Base-by-base conservation (phyloP, 1,139 yeast species). In the Yamadazyma sp. region DNA sequence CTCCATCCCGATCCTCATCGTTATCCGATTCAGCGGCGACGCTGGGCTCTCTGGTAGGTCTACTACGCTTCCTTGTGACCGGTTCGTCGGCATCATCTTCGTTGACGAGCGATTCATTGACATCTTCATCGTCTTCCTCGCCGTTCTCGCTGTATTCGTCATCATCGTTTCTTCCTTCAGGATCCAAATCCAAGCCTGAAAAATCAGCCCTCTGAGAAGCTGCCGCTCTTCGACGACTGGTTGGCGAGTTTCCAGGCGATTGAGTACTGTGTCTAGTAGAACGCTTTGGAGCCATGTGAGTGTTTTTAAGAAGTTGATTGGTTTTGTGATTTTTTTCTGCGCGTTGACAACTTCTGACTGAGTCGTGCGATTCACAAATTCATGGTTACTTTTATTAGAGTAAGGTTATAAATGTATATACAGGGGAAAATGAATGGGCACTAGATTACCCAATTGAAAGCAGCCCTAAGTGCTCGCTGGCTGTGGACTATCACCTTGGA, bases 101-200 rank as follows among this genome's bases (percentile, higher is more conserved):
- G 16, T 29, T 29, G 10, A 26, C 22, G 8, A 26, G 18, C 7
- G 35, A 25, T 12, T 42, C 46, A 13, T 34, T 35, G 14, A 26
- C 31, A 13, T 35, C 43, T 5, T 37, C 35, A 6, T 37, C 53
- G 20, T 43, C 53, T 6, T 47, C 52, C 14, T 25, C 29, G 29
- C 13, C 29, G 12, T 31, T 47, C 11, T 54, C 65, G n/a, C 48
- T 54, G 18, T 50, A 56, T 31, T 51, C 63, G 10, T 57, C 65
- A 13, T 55, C 61, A 7, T 44, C 31, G 25, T 53, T 6, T 22
- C 24, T 30, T 11, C 14, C 29, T 15, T 57, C 62, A 5, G 57
- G 54, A 29, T 49, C 59, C 17, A 58, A 41, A 39, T 61, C 69
- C 44, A 61, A 47, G 2, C 65, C 67, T 2, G 66, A 54, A 25